phyloP scores from a whole-genome alignment of 2,329 filamentous ascomycete species.

The Diaporthe vaccinii region DNA sequence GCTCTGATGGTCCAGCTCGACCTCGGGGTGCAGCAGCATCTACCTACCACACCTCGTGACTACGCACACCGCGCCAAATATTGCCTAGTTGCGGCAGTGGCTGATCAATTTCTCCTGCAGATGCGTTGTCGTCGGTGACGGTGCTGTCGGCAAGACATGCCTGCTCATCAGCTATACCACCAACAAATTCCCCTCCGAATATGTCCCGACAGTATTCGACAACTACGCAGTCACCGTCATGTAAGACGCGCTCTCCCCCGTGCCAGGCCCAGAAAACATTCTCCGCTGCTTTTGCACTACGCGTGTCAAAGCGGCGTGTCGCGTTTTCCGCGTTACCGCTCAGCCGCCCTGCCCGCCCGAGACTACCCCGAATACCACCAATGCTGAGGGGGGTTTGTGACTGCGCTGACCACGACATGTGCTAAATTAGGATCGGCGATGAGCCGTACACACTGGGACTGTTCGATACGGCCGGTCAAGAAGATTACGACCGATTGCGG shows the following conservation, averaged over 20 bases:
- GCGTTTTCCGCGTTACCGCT: conserved; percentile 25
- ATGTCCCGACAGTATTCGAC: conserved; percentile 98
- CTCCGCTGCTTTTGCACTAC: conserved; percentile 40
- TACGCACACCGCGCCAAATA: conserved; percentile 22
- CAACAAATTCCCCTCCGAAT: conserved; percentile 99
- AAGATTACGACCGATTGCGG: conserved; percentile 98
- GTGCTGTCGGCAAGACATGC: conserved; percentile 99
- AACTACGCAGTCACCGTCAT: conserved; percentile 99
- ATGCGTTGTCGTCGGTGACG: conserved; percentile 98
- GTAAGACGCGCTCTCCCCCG: conserved; percentile 70
- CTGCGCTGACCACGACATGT: conserved; percentile 35
- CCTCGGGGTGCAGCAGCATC: conserved; percentile 31
- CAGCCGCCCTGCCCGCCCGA: conserved; percentile 6
- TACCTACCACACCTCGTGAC: conserved; percentile 31
- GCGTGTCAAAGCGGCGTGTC: conserved; percentile 37
- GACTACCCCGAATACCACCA: conserved; percentile 10
- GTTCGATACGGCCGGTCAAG: conserved; percentile 98
- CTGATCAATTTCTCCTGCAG: conserved; percentile 61
- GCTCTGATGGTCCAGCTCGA: conserved; percentile 28
- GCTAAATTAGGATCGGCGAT: conserved; percentile 86
- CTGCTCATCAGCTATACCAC: conserved; percentile 99
- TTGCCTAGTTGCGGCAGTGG: conserved; percentile 24
- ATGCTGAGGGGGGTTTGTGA: conserved; percentile 1
- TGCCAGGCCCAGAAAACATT: conserved; percentile 15
- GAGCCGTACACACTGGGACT: conserved; percentile 97